Evolutionary conservation across 441 rosid species (phyloP).

Genomic region (Corymbia citriodora): DNA sequence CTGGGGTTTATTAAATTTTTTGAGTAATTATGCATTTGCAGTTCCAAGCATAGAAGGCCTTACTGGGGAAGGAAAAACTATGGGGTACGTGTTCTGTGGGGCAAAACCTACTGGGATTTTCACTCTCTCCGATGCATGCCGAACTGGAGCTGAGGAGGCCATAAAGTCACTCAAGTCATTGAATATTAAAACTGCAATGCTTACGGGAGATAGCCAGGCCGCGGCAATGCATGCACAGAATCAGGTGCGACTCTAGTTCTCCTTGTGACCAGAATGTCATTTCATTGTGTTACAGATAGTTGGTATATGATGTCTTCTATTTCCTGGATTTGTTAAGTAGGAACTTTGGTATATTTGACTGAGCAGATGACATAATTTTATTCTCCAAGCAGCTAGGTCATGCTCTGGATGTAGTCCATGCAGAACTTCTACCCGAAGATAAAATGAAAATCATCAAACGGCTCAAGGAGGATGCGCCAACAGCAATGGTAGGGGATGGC

Average conservation of each 20-base stretch:
- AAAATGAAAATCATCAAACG: constrained; percentile 46
- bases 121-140: constrained; percentile 68
- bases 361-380: neutral
- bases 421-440: constrained; percentile 79
- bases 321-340: neutral
- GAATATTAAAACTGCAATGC: constrained; percentile 65
- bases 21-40: neutral
- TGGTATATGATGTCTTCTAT: neutral
- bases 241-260: constrained; percentile 32
- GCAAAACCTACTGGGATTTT: constrained; percentile 46
- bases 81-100: constrained; percentile 54
- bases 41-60: constrained; percentile 33
- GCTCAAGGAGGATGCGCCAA: constrained; percentile 54
- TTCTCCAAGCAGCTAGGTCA: constrained; percentile 45
- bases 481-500: constrained; percentile 92
- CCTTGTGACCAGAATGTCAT: neutral
- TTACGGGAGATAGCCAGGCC: constrained; percentile 73
- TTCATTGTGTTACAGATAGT: rapidly evolving
- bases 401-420: constrained; percentile 48
- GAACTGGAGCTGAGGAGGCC: constrained; percentile 69
- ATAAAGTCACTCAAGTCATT: constrained; percentile 43
- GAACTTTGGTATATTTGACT: neutral
- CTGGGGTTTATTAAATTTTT: neutral
- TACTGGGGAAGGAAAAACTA: constrained; percentile 41
- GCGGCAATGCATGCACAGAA: constrained; percentile 66